Percentiles rank a stretch among this genome's conserved stretches.
Evolutionary conservation across 1,139 yeast species (phyloP).

Genomic region (Protomyces inundatus): DNA sequence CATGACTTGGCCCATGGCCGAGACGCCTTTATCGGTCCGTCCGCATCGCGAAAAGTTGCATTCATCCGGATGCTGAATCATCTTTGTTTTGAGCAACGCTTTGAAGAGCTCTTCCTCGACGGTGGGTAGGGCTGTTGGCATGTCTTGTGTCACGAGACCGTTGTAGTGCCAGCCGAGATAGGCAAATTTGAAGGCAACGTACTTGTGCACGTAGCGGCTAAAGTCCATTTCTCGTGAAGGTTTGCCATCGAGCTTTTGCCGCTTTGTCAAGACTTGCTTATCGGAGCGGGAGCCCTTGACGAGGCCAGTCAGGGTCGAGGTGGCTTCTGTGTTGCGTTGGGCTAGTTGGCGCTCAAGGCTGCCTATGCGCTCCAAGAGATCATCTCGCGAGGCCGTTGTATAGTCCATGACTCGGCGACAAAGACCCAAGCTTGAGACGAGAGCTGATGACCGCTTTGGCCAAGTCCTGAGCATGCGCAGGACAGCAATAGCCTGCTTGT

Average conservation of each 20-base stretch:
- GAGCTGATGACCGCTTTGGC: too few relatives aligned
- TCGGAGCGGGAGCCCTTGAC: neutral
- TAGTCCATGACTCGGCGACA: neutral
- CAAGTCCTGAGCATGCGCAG: too few relatives aligned
- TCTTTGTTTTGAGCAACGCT: slow-evolving; percentile 62
- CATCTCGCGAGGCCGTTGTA: neutral
- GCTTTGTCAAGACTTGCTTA: neutral
- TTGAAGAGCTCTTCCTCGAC: slow-evolving; percentile 72
- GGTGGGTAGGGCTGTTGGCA: slow-evolving; percentile 74
- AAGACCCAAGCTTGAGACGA: too few relatives aligned
- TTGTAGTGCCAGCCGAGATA: slow-evolving; percentile 91
- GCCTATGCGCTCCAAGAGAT: neutral
- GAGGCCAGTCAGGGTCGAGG: neutral
- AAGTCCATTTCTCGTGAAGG: slow-evolving; percentile 50
- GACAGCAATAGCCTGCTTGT: neutral
- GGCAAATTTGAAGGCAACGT: slow-evolving; percentile 74
- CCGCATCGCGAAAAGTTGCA: slow-evolving; percentile 87
- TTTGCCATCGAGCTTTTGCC: neutral
- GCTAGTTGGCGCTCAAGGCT: neutral
- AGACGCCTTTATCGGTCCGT: slow-evolving; percentile 91
- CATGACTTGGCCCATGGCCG: slow-evolving; percentile 94
- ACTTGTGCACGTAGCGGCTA: slow-evolving; percentile 58
- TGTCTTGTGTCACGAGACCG: slow-evolving; percentile 78
- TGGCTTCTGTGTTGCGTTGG: neutral
- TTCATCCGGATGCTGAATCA: slow-evolving; percentile 50